These are phyloP conservation scores for Strigomonas culicis DNA, from an alignment of 208 protist genomes.

Conservation along the genomic window DNA sequence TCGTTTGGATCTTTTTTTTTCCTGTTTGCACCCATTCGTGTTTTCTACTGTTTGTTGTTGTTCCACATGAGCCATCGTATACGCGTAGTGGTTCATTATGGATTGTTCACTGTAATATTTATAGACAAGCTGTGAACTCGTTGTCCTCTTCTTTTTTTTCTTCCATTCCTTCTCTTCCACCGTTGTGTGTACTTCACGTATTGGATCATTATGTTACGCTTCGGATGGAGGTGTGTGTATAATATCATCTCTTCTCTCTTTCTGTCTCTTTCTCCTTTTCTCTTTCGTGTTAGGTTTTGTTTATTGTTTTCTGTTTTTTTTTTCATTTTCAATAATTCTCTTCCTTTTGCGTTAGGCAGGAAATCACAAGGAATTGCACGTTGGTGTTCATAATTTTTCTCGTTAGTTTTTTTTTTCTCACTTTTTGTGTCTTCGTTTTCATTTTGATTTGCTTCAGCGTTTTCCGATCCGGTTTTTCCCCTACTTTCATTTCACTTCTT, in stretches of 20 bases:
- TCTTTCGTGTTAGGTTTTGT: slow-evolving; percentile 1
- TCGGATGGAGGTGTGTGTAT: not conserved
- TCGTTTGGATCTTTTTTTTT: not conserved
- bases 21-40: slow-evolving; percentile 2
- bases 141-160: not conserved
- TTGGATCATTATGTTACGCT: not conserved
- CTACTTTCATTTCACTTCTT: slow-evolving; percentile 10
- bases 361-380: not conserved
- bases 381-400: slow-evolving; percentile 3
- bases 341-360: not conserved
- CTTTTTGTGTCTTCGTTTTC: not conserved
- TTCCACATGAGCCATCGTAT: not conserved
- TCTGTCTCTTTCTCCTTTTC: slow-evolving; percentile 11
- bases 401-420: slow-evolving; percentile 13
- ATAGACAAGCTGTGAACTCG: not conserved
- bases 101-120: no score
- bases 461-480: not conserved
- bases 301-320: not conserved
- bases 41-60: slow-evolving; percentile 8
- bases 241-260: not conserved
- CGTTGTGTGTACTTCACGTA: slow-evolving; percentile 3
- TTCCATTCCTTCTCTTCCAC: not conserved
- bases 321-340: not conserved
- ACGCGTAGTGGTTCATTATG: no score
- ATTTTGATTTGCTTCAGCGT: not conserved